Evolutionary conservation across 1,284 basidiomycete genomes (phyloP), one percentile per base, ranked within the genome.

Genomic region (Ceratobasidium sp.): DNA sequence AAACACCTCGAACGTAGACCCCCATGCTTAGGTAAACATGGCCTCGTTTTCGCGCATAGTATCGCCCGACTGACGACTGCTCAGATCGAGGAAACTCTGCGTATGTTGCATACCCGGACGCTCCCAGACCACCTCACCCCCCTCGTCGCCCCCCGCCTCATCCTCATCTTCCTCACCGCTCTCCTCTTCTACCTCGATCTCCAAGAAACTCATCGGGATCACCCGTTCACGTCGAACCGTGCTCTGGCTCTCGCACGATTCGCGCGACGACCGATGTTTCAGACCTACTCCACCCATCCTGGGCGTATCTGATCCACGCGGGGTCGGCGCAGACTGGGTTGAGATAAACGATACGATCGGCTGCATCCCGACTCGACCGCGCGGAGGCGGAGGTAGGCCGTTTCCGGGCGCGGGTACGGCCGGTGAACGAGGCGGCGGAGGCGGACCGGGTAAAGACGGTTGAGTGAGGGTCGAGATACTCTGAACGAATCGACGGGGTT

Each of bases 311-410:
- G 56, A 40, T 46, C 40, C 10, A n/a, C 54, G 54, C 7, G 69
- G 56, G 5, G 69, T 71, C 6, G 69, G 69, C 57, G 26, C n/a
- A 44, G 69, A 71, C 56, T 33, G 59, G 59, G 71, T 48, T 26
- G 59, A 74, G 44, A 74, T 52, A 64, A 74, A 74, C 71, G 71
- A 74, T 33, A 64, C 71, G 40, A 74, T 74, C 59, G 71, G 57
- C 38, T 74, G 71, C 17, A 46, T n/a, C 28, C 61, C 61, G 6
- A 52, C 46, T 15, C 71, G 71, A 12, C 67, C 67, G n/a, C 71
- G 71, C 26, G 71, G 71, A 33, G 57, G 71, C 10, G 71, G 61
- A 7, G 61, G 59, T 56, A 74, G 44, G 9, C 71, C 59, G 13
- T 12, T 38, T n/a, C 52, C 48, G 28, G 66, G 4, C 10, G 38